Evolutionary conservation across 306 rosid species (phyloP), one percentile per base, ranked within the genome.

Genomic region (Trifolium dubium): DNA sequence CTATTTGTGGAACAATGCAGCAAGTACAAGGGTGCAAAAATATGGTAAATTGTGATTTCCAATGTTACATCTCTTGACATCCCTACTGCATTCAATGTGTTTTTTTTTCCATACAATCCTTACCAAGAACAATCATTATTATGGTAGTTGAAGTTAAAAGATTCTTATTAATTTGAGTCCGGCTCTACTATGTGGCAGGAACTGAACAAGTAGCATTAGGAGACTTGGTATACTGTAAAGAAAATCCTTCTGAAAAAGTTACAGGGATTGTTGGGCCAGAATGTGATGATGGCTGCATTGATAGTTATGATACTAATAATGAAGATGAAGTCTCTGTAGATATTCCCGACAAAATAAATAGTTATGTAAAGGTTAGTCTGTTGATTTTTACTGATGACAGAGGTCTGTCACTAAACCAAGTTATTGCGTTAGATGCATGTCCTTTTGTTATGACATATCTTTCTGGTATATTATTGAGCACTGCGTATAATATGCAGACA

Each of bases 1-100:
- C 90, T 89, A 86, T 81, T 83, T 94, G 78, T 94, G 97, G 99
- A 94, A 92, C 82, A 90, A 92, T 78, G 95, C 97, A 59, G 93
- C 97, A 43, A 94, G 96, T 82, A 76, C 67, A 74, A 92, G 99
- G 85, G 93, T 92, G 85, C 87, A 94, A 80, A 89, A 88, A 78
- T 87, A 86, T 74, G 99, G 99, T 89, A 84, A 71, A 85, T 83
- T 79, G 64, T 72, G 64, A 8, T 71, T 73, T 69, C 44, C 61
- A 53, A 61, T 68, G 50, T 17, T 53, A 12, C 65, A 47, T 66
- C 40, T 50, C 64, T 47, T 29, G 41, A 51, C 32, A 50, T 71
- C 64, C 76, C 56, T 71, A 51, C 31, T 39, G 10, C 39, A 71
- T 63, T 69, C 41, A 31, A 67, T 82, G 44, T 17, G 15, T 11